Percentiles rank a stretch among this genome's conserved stretches.
phyloP scores from a whole-genome alignment of 139 green algal genomes.

The Tetraselmis chui region DNA sequence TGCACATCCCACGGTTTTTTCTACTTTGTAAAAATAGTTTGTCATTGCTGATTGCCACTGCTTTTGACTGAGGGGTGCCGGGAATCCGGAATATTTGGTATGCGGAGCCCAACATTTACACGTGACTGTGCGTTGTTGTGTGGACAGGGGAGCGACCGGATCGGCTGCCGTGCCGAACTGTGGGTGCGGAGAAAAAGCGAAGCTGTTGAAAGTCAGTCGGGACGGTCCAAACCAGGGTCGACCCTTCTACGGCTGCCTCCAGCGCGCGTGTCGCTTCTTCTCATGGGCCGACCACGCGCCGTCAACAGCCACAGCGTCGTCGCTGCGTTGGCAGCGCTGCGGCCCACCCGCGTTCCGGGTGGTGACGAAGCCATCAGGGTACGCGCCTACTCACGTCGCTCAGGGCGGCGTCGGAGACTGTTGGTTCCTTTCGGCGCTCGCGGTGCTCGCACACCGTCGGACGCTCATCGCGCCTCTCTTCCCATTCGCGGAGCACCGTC shows the following conservation, averaged over 20 bases:
- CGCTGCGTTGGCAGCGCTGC: slow-evolving; percentile 10
- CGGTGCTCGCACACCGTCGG: slow-evolving; percentile 19
- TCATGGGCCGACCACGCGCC: slow-evolving; percentile 4
- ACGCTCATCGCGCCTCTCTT: slow-evolving; percentile 11
- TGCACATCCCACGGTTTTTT: no score
- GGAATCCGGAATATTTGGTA: no score
- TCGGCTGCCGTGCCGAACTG: slow-evolving; percentile 4
- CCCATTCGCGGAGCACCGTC: not conserved
- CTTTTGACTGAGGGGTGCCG: no score
- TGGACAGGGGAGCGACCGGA: not conserved
- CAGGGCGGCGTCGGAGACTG: slow-evolving; percentile 24
- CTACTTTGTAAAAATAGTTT: no score
- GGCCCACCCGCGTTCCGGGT: slow-evolving; percentile 8
- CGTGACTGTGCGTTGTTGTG: no score
- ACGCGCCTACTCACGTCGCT: slow-evolving; percentile 5
- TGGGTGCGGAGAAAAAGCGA: slow-evolving; percentile 1
- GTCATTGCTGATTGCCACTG: no score
- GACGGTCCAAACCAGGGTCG: slow-evolving; percentile 14
- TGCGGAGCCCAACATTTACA: no score
- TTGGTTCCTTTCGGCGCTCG: slow-evolving; percentile 19
- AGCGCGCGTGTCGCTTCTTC: slow-evolving; percentile 16
- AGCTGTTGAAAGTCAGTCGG: not conserved
- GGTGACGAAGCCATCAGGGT: not conserved
- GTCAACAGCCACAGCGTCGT: not conserved
- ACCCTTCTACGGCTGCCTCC: slow-evolving; percentile 11